Percentiles rank a stretch among this genome's conserved stretches.
These are phyloP conservation scores for Penicillium soppii DNA, from an alignment of 495 filamentous ascomycete genomes.

Conservation along the genomic window DNA sequence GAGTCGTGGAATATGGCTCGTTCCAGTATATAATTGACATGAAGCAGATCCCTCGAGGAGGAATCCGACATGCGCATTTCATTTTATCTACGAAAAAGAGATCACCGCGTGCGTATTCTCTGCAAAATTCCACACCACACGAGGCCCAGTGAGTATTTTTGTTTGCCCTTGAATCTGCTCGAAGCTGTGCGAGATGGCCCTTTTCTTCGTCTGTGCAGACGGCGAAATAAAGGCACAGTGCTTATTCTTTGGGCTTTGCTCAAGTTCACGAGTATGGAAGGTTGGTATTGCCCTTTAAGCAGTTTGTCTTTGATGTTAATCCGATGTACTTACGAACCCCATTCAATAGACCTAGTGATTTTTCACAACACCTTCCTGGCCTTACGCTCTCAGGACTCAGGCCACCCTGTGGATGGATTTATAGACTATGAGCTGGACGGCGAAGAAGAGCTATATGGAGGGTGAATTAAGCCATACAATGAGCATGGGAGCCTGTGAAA, in stretches of 20 bases:
- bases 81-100: constrained; percentile 54
- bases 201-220: constrained; percentile 55
- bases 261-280: constrained; percentile 57
- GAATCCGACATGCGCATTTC: constrained; percentile 51
- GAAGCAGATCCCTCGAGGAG: constrained; percentile 34
- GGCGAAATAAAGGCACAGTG: constrained; percentile 39
- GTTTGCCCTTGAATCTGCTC: constrained; percentile 52
- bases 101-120: constrained; percentile 58
- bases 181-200: constrained; percentile 52
- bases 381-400: constrained; percentile 66
- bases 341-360: constrained; percentile 62
- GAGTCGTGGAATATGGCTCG: constrained; percentile 11
- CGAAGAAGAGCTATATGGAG: constrained; percentile 68
- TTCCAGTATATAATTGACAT: not conserved
- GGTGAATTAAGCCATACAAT: constrained; percentile 45
- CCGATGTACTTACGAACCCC: not conserved
- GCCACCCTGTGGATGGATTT: constrained; percentile 48
- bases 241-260: constrained; percentile 56
- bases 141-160: constrained; percentile 43
- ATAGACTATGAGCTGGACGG: constrained; percentile 60
- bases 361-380: constrained; percentile 77
- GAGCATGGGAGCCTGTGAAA: not conserved
- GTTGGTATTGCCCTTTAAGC: constrained; percentile 32
- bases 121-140: constrained; percentile 44
- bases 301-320: not conserved